A percentile compares a stretch with the other conserved stretches of the same genome.
Evolutionary conservation across 2,329 filamentous ascomycete genomes (phyloP).

Genomic region (Truncatella angustata): DNA sequence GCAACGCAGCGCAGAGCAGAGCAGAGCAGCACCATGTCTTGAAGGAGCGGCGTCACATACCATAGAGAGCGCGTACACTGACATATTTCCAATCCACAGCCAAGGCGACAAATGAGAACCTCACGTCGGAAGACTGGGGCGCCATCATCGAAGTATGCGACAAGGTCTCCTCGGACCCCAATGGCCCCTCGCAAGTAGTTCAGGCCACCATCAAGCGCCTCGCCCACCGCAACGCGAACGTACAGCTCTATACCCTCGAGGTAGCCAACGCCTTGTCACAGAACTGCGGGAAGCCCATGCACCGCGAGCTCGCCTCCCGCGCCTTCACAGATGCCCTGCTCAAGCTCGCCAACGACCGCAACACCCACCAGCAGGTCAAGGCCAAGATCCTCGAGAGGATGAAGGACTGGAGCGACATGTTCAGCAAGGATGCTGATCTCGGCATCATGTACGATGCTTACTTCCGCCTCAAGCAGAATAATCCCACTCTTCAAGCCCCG

Average conservation of each 20-base stretch:
- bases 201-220: constrained; percentile 89
- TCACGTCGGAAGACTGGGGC: constrained; percentile 76
- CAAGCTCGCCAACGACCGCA: constrained; percentile 87
- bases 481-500: constrained; percentile 86
- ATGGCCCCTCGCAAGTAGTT: constrained; percentile 76
- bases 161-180: constrained; percentile 52
- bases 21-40: not conserved
- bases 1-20: no score
- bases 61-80: not conserved
- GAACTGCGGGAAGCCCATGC: constrained; percentile 83
- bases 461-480: constrained; percentile 76
- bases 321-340: constrained; percentile 93
- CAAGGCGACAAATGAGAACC: constrained; percentile 93
- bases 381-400: constrained; percentile 95
- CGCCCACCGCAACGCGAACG: constrained; percentile 91
- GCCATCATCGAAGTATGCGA: constrained; percentile 65
- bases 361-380: constrained; percentile 95
- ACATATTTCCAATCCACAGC: constrained; percentile 33
- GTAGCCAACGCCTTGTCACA: constrained; percentile 88
- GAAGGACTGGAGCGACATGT: constrained; percentile 96
- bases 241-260: constrained; percentile 92
- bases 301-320: constrained; percentile 85
- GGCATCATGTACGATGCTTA: constrained; percentile 98
- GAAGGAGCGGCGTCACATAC: no score
- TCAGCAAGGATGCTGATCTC: constrained; percentile 81